These are phyloP conservation scores for Neurospora pannonica DNA, from an alignment of 495 filamentous ascomycete species.

Conservation along the genomic window DNA sequence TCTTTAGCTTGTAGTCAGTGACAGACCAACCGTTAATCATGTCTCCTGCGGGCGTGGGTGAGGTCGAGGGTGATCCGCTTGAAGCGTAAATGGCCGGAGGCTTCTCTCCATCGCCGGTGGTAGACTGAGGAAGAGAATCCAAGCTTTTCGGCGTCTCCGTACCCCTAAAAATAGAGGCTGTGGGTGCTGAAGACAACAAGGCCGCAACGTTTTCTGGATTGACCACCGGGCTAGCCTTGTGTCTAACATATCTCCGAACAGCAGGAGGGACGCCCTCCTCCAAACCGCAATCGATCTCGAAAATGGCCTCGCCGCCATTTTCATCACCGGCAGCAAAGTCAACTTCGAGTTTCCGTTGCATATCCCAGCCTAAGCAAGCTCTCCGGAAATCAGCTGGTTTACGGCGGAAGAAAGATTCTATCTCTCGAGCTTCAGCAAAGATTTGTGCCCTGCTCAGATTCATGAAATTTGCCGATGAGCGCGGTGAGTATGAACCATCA, in stretches of 20 bases:
- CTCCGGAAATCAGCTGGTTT: conserved; percentile 73
- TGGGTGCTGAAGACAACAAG: background rate
- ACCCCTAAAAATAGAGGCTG: conserved; percentile 15
- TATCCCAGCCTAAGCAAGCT: conserved; percentile 81
- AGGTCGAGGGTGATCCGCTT: background rate
- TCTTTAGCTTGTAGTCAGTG: conserved; percentile 24
- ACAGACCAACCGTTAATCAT: conserved; percentile 17
- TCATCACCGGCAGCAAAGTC: conserved; percentile 82
- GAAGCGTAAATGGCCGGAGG: background rate
- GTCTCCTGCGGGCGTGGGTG: background rate
- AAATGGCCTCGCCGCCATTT: conserved; percentile 59
- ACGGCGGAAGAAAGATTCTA: conserved; percentile 64
- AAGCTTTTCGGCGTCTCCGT: background rate
- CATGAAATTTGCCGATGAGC: conserved; percentile 48
- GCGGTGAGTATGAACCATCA: conserved; percentile 39
- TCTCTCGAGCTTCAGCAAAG: conserved; percentile 65
- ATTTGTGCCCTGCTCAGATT: conserved; percentile 60
- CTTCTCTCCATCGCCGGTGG: background rate
- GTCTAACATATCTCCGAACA: conserved; percentile 24
- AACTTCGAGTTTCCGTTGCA: conserved; percentile 75
- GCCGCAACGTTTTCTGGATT: background rate
- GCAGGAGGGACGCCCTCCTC: conserved; percentile 40
- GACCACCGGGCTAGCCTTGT: background rate
- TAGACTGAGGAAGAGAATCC: background rate
- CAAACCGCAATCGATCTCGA: conserved; percentile 63